Conservation (phyloP, 2,329 filamentous ascomycete species). For the Hypoxylon sp. region DNA sequence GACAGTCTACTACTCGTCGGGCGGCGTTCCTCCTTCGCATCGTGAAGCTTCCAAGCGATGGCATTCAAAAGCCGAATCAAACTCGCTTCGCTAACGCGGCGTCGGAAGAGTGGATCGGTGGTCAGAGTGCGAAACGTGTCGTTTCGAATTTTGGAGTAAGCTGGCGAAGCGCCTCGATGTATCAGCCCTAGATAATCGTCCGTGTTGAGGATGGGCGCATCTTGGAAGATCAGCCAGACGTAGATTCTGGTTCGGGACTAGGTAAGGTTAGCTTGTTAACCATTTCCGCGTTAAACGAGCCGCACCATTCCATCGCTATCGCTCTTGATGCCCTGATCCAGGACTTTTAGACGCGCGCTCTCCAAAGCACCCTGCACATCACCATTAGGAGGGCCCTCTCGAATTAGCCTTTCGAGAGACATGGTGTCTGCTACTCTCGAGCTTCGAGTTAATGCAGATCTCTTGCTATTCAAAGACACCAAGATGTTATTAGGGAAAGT, state of each 20-base stretch:
- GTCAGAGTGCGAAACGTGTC: conserved; percentile 97
- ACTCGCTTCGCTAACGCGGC: conserved; percentile 94
- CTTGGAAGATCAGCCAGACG: conserved; percentile 93
- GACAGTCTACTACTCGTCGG: conserved; percentile 52
- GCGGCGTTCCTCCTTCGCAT: conserved; percentile 72
- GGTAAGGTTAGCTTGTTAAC: conserved; percentile 36
- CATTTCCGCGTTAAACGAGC: conserved; percentile 26
- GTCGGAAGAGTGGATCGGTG: conserved; percentile 96
- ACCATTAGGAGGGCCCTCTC: conserved; percentile 82
- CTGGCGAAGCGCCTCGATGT: conserved; percentile 92
- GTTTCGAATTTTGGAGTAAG: conserved; percentile 97
- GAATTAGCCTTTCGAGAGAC: conserved; percentile 81
- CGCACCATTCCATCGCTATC: conserved; percentile 86
- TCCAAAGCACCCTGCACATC: conserved; percentile 78
- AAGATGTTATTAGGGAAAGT: conserved; percentile 57
- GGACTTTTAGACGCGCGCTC: conserved; percentile 79
- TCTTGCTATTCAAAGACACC: conserved; percentile 57
- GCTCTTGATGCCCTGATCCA: conserved; percentile 82
- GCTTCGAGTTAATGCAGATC: conserved; percentile 62
- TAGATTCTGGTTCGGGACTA: conserved; percentile 95
- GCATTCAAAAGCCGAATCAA: conserved; percentile 95
- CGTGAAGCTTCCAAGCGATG: conserved; percentile 92
- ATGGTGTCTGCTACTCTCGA: conserved; percentile 68
- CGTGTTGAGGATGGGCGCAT: conserved; percentile 86
- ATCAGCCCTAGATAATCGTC: conserved; percentile 91